These are phyloP conservation scores for Butyriboletus loyo DNA, from an alignment of 768 basidiomycete genomes.

Conservation along the genomic window DNA sequence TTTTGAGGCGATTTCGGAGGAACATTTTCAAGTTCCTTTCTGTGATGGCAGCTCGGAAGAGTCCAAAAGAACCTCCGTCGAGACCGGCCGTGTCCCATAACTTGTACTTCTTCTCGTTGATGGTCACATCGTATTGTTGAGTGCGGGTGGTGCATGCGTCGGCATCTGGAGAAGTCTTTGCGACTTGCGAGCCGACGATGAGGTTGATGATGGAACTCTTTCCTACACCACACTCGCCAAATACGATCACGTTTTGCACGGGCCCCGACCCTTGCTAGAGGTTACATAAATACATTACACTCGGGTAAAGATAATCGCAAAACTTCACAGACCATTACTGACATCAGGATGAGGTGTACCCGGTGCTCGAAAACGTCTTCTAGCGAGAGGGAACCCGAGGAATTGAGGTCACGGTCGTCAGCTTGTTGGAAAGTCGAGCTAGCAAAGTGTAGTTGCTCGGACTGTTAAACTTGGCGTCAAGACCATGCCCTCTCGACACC, in stretches of 20 bases:
- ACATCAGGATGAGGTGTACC: background rate
- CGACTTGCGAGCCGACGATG: conserved; percentile 27
- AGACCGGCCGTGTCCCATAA: conserved; percentile 37
- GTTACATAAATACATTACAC: conserved; percentile 1
- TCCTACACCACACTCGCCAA: conserved; percentile 42
- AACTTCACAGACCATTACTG: conserved; percentile 14
- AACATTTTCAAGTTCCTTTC: conserved; percentile 31
- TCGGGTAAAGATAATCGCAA: background rate
- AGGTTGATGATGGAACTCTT: conserved; percentile 47
- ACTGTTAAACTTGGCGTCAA: background rate
- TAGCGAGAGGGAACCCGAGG: background rate
- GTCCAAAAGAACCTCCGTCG: conserved; percentile 30
- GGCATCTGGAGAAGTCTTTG: conserved; percentile 32
- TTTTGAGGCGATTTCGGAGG: conserved; percentile 32
- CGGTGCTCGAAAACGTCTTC: background rate
- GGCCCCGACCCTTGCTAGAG: conserved; percentile 2
- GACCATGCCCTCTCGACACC: background rate
- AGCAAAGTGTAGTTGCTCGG: background rate
- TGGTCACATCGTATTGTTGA: conserved; percentile 22
- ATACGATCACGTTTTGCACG: conserved; percentile 37
- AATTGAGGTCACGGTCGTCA: background rate
- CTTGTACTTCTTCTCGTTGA: conserved; percentile 18
- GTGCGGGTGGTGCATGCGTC: conserved; percentile 36
- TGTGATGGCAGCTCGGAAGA: conserved; percentile 19
- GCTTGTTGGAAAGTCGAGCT: background rate